phyloP scores from a whole-genome alignment of 805 yeast species.

The Kuraishia piskuri region DNA sequence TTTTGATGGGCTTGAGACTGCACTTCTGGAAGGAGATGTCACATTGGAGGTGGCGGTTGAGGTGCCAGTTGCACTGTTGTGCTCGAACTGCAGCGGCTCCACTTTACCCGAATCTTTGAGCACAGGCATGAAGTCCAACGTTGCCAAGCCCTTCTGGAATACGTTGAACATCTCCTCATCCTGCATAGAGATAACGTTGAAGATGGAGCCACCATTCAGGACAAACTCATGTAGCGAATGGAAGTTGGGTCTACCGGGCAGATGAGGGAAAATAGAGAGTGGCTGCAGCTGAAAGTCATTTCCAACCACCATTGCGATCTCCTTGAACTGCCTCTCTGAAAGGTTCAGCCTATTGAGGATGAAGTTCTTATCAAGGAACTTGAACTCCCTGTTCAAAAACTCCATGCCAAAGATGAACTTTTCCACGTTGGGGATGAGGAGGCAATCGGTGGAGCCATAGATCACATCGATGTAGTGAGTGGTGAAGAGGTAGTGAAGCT shows the following conservation, averaged over 20 bases:
- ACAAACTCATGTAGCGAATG: slow-evolving; percentile 23
- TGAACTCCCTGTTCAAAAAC: slow-evolving; percentile 52
- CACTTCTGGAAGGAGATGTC: slow-evolving; percentile 6
- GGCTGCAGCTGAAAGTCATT: slow-evolving; percentile 63
- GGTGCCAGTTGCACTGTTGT: slow-evolving; percentile 27
- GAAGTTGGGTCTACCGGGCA: slow-evolving; percentile 15
- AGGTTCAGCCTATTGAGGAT: slow-evolving; percentile 55
- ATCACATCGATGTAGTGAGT: slow-evolving; percentile 58
- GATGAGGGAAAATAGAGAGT: slow-evolving; percentile 42
- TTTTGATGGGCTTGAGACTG: slow-evolving; percentile 2
- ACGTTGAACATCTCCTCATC: slow-evolving; percentile 35
- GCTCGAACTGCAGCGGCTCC: slow-evolving; percentile 33
- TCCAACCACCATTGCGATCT: slow-evolving; percentile 72
- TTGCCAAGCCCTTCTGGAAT: slow-evolving; percentile 61
- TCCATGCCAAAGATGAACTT: slow-evolving; percentile 70
- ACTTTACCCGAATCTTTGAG: slow-evolving; percentile 61
- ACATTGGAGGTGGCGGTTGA: slow-evolving; percentile 7
- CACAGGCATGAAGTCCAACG: slow-evolving; percentile 68
- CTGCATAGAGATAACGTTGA: slow-evolving; percentile 38
- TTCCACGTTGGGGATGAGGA: slow-evolving; percentile 54
- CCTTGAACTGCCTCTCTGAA: slow-evolving; percentile 60
- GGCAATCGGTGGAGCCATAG: slow-evolving; percentile 76
- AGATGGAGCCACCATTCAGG: slow-evolving; percentile 33
- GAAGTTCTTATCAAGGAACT: slow-evolving; percentile 50
- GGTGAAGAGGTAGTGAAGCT: slow-evolving; percentile 62